phyloP scores from a whole-genome alignment of 2,329 filamentous ascomycete genomes.

The Fusarium torreyae region DNA sequence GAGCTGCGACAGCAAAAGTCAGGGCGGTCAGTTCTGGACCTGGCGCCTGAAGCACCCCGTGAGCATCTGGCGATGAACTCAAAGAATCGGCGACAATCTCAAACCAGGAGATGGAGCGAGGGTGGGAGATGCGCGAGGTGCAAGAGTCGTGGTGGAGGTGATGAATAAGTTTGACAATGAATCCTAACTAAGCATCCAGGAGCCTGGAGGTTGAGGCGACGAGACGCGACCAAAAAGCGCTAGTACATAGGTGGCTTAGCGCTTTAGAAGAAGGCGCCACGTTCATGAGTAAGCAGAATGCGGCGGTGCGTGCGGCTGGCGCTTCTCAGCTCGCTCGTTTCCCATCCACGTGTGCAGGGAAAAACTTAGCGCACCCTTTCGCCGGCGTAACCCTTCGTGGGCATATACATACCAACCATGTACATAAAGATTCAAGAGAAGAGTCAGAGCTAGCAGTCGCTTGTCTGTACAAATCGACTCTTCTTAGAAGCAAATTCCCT shows the following conservation, averaged over 20 bases:
- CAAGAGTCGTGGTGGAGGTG: constrained; percentile 38
- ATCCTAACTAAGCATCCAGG: constrained; percentile 45
- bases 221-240: constrained; percentile 41
- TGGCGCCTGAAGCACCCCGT: constrained; percentile 54
- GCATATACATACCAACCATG: too few relatives aligned
- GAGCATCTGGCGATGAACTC: constrained; percentile 52
- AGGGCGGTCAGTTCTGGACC: constrained; percentile 53
- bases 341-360: too few relatives aligned
- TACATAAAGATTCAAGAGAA: too few relatives aligned
- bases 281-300: constrained; percentile 28
- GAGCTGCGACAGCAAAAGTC: constrained; percentile 46
- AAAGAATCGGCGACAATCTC: constrained; percentile 39
- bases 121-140: constrained; percentile 41
- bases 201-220: constrained; percentile 45
- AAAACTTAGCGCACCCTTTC: too few relatives aligned
- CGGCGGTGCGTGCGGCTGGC: not conserved
- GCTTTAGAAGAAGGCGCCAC: not conserved
- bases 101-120: constrained; percentile 31
- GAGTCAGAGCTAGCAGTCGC: too few relatives aligned
- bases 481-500: too few relatives aligned
- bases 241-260: constrained; percentile 19
- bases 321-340: too few relatives aligned
- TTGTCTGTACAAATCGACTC: too few relatives aligned
- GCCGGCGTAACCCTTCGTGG: too few relatives aligned
- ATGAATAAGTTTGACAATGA: constrained; percentile 49